phyloP scores from a whole-genome alignment of 345 rosid genomes.

The Pistacia atlantica region DNA sequence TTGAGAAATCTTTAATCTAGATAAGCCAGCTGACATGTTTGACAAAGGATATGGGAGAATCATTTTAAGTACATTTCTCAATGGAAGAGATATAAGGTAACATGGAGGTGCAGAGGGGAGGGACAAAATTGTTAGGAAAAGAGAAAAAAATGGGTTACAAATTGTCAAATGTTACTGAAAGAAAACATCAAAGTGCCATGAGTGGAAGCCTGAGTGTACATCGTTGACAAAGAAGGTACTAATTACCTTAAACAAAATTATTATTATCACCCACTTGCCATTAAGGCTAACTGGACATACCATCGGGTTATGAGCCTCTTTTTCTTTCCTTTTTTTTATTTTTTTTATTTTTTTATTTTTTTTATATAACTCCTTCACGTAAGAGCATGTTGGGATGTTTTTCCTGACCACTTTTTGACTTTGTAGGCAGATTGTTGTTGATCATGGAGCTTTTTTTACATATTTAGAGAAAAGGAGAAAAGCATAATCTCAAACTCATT shows the following conservation, averaged over 20 bases:
- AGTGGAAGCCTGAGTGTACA: slow-evolving; percentile 20
- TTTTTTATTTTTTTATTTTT: slow-evolving; percentile 17
- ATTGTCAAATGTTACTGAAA: slow-evolving; percentile 6
- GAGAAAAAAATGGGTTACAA: background rate
- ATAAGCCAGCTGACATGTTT: no score
- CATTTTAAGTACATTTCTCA: no score
- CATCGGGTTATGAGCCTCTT: slow-evolving; percentile 44
- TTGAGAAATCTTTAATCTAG: no score
- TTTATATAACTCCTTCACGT: slow-evolving; percentile 26
- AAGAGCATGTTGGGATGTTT: slow-evolving; percentile 40
- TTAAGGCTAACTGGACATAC: slow-evolving; percentile 8
- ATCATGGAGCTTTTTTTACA: background rate
- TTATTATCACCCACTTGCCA: slow-evolving; percentile 5
- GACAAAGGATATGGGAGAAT: no score
- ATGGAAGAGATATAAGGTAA: background rate
- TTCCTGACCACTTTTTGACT: slow-evolving; percentile 46
- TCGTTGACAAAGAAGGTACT: slow-evolving; percentile 29
- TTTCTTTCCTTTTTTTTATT: slow-evolving; percentile 1
- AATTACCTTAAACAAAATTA: slow-evolving; percentile 14
- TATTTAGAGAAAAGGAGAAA: slow-evolving; percentile 29
- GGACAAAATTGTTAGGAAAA: background rate
- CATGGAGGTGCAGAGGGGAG: background rate
- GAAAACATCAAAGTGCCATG: background rate
- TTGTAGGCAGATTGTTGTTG: slow-evolving; percentile 45
- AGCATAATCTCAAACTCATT: slow-evolving; percentile 30